A percentile compares a stretch with the other conserved stretches of the same genome.
phyloP scores from a whole-genome alignment of 1,284 basidiomycete species.

The Cryptococcus maquisensis region DNA sequence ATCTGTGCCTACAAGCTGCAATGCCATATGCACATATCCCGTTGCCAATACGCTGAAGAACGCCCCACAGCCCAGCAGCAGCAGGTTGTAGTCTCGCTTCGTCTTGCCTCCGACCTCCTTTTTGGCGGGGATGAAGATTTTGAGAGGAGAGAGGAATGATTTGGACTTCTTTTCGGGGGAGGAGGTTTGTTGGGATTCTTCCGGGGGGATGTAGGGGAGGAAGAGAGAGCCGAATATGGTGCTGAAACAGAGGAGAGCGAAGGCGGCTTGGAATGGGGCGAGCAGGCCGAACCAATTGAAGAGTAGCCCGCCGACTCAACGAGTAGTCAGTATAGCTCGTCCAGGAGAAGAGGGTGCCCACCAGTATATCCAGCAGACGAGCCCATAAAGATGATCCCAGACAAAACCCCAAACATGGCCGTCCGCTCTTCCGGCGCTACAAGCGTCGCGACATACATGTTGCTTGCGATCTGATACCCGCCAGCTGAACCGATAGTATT shows the following conservation, averaged over 20 bases:
- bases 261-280: conserved; percentile 43
- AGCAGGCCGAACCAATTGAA: conserved; percentile 28
- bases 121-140: conserved; percentile 37
- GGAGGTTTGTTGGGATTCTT: neutral
- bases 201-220: conserved; percentile 43
- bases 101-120: conserved; percentile 2
- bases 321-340: neutral
- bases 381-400: conserved; percentile 41
- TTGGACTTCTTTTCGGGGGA: conserved; percentile 9
- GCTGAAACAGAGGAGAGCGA: conserved; percentile 36
- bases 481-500: conserved; percentile 43
- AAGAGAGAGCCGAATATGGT: conserved; percentile 40
- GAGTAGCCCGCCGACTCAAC: conserved; percentile 32
- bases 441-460: conserved; percentile 33
- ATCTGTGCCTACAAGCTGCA: conserved; percentile 43
- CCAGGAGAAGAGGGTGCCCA: conserved; percentile 9
- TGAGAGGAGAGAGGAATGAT: conserved; percentile 39
- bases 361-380: conserved; percentile 23
- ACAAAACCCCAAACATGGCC: conserved; percentile 38
- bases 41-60: conserved; percentile 46
- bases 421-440: conserved; percentile 34
- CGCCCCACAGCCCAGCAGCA: conserved; percentile 36
- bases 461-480: conserved; percentile 41
- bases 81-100: conserved; percentile 33
- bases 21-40: conserved; percentile 39